These are phyloP conservation scores for Diaporthe australafricana DNA, from an alignment of 2,329 filamentous ascomycete species.

Conservation along the genomic window DNA sequence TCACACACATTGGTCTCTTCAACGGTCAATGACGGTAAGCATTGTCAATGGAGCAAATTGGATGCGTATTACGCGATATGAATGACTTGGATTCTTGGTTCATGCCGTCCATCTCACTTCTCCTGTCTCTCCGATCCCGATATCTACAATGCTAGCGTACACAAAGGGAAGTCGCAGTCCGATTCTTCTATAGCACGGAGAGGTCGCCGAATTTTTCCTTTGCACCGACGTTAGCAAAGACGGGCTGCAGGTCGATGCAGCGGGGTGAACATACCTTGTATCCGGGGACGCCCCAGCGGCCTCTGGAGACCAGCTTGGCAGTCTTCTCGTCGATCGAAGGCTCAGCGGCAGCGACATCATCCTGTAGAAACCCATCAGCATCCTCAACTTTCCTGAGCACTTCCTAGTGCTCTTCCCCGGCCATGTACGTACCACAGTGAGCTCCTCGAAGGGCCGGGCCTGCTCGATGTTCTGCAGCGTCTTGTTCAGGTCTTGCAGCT, in stretches of 20 bases:
- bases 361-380: conserved; percentile 64
- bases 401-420: conserved; percentile 33
- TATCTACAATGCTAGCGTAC: conserved; percentile 81
- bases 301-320: conserved; percentile 92
- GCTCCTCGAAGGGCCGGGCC: conserved; percentile 93
- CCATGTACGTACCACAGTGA: conserved; percentile 86
- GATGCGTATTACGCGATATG: not conserved
- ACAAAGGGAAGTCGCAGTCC: conserved; percentile 63
- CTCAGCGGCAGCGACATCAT: conserved; percentile 93
- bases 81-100: conserved; percentile 24
- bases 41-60: not conserved
- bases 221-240: conserved; percentile 58
- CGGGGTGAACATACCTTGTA: conserved; percentile 84
- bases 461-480: conserved; percentile 98
- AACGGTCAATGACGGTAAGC: not conserved
- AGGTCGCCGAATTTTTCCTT: conserved; percentile 99
- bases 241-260: not conserved
- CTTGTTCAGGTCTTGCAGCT: conserved; percentile 93
- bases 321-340: conserved; percentile 99
- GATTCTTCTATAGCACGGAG: conserved; percentile 82
- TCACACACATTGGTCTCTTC: not conserved
- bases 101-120: conserved; percentile 35
- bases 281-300: conserved; percentile 96
- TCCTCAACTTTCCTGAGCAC: conserved; percentile 22
- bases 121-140: conserved; percentile 49